Evolutionary conservation across 2,329 filamentous ascomycete species (phyloP).

Genomic region (Shiraia bambusicola): DNA sequence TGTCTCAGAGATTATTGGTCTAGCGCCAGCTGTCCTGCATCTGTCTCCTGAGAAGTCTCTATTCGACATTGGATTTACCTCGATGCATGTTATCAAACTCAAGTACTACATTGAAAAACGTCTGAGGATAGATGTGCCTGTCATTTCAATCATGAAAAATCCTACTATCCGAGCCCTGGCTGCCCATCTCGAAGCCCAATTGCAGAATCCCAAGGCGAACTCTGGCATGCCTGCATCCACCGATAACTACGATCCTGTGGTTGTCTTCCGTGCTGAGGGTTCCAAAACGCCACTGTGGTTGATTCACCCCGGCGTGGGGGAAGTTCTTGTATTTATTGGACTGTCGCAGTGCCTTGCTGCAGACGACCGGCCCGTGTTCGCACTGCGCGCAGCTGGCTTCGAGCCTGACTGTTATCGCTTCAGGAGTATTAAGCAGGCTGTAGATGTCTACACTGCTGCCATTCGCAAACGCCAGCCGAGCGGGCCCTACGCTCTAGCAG

Average conservation of each 20-base stretch:
- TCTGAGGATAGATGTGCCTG: no score
- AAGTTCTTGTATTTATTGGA: conserved; percentile 43
- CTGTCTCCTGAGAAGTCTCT: no score
- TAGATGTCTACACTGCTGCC: conserved; percentile 45
- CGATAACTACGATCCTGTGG: conserved; percentile 9
- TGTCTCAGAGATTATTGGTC: no score
- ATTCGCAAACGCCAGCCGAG: conserved; percentile 49
- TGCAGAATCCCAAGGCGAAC: conserved; percentile 2
- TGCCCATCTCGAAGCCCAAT: conserved; percentile 5
- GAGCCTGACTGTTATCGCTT: conserved; percentile 42
- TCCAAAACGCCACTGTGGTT: conserved; percentile 4
- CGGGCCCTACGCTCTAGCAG: conserved; percentile 55
- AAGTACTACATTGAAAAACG: no score
- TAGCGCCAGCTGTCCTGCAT: no score
- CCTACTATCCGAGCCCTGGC: conserved; percentile 6
- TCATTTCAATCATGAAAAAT: background rate
- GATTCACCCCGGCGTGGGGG: conserved; percentile 42
- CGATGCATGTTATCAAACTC: no score
- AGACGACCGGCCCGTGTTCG: conserved; percentile 50
- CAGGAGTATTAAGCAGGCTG: conserved; percentile 42
- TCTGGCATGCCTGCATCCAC: conserved; percentile 6
- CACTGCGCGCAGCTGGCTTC: conserved; percentile 50
- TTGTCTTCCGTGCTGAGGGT: conserved; percentile 5
- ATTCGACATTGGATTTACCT: no score
- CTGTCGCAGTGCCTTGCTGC: conserved; percentile 40